Conservation (phyloP, 371 early-diverging fungal species). For the Mortierella sp. region DNA sequence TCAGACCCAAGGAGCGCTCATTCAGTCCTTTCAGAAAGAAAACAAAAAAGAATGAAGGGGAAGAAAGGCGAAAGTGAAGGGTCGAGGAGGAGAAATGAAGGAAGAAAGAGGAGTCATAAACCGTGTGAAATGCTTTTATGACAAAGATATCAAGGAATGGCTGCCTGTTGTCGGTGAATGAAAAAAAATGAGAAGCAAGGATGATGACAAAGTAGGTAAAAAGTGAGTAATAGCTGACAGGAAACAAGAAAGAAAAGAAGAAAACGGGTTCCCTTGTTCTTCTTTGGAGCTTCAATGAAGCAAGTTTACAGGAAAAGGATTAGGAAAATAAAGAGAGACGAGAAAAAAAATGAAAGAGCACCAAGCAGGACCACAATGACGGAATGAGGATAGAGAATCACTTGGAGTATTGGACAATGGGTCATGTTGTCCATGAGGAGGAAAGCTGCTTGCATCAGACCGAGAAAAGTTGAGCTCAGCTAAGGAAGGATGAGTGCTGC, state of each 20-base stretch:
- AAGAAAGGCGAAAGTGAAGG: not conserved
- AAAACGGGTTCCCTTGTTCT: not conserved
- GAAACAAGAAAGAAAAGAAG: not conserved
- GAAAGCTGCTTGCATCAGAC: not conserved
- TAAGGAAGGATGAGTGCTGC: not conserved
- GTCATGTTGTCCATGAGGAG: not conserved
- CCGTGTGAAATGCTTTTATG: not conserved
- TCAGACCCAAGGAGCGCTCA: not conserved
- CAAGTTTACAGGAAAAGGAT: too few species aligned
- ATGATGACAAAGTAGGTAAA: not conserved
- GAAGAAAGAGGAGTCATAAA: too few species aligned
- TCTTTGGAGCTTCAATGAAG: not conserved
- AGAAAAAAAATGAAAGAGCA: not conserved
- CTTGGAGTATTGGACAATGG: not conserved
- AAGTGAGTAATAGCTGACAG: not conserved
- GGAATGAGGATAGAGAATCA: not conserved
- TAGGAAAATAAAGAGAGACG: not conserved
- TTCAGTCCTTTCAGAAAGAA: not conserved
- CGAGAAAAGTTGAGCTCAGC: not conserved
- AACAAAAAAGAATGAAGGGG: not conserved
- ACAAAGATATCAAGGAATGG: not conserved
- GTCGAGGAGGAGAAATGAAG: too few species aligned
- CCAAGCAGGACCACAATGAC: not conserved
- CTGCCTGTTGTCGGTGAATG: conserved; percentile 2
- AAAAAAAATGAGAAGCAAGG: not conserved